These are phyloP conservation scores for Vaccinium darrowii DNA, from an alignment of 148 eudicot genomes.

Conservation along the genomic window DNA sequence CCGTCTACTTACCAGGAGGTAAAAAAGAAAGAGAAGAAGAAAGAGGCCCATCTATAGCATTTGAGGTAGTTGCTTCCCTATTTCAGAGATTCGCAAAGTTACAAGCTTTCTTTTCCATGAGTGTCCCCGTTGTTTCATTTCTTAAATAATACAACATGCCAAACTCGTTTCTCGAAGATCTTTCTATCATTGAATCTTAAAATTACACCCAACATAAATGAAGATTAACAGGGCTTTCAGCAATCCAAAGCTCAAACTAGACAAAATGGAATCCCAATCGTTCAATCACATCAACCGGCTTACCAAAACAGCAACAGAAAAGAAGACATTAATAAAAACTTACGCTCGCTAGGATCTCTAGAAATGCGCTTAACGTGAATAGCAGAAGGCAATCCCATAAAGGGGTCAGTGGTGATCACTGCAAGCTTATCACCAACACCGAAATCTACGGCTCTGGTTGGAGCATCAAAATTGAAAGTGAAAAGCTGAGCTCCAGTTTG, in stretches of 20 bases:
- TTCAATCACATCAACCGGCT: neutral
- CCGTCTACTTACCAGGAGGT: neutral
- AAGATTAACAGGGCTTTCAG: neutral
- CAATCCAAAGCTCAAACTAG: neutral
- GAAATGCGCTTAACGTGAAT: constrained; percentile 81
- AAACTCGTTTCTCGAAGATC: neutral
- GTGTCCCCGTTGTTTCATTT: neutral
- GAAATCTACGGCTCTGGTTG: constrained; percentile 81
- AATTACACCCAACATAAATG: neutral
- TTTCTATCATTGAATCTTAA: neutral
- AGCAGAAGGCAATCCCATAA: constrained; percentile 74
- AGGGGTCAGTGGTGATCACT: constrained; percentile 84
- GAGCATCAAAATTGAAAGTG: constrained; percentile 75
- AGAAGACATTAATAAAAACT: constrained; percentile 12
- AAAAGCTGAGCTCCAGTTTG: constrained; percentile 56
- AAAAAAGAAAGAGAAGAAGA: neutral
- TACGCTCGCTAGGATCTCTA: constrained; percentile 69
- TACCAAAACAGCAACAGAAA: neutral
- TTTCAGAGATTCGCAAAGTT: neutral
- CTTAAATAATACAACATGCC: neutral
- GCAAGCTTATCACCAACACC: constrained; percentile 77
- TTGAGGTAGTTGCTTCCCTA: neutral
- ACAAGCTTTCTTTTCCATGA: neutral
- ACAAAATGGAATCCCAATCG: neutral
- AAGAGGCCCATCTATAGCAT: neutral